These are phyloP conservation scores for Epichloe glyceriae DNA, from an alignment of 2,329 filamentous ascomycete species.

Conservation along the genomic window DNA sequence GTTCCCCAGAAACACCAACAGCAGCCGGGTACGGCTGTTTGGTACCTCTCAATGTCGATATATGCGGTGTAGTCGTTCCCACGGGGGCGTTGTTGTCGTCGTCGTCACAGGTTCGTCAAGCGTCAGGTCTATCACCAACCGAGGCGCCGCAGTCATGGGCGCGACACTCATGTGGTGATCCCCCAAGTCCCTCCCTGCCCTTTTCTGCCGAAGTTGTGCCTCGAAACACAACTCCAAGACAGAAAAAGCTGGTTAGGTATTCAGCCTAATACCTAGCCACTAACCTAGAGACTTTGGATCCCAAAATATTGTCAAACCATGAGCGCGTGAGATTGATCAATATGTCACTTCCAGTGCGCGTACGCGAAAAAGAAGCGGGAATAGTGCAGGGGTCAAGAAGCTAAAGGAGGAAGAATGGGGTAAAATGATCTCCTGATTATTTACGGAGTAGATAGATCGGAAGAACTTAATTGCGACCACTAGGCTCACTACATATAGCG, in stretches of 20 bases:
- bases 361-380: not conserved
- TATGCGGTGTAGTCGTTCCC: not conserved
- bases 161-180: slow-evolving; percentile 14
- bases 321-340: not conserved
- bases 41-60: not conserved
- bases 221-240: not conserved
- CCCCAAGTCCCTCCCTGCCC: not conserved
- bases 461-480: not conserved
- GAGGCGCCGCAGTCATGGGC: slow-evolving; percentile 14
- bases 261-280: not conserved
- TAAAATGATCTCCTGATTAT: not conserved
- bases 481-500: not conserved
- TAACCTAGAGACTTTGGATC: too few relatives aligned
- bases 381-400: not conserved
- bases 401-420: not conserved
- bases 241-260: not conserved
- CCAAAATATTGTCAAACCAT: not conserved
- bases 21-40: not conserved
- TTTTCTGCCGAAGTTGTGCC: slow-evolving; percentile 1
- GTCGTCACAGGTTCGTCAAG: slow-evolving; percentile 2
- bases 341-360: not conserved
- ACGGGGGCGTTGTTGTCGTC: not conserved
- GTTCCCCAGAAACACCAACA: slow-evolving; percentile 8
- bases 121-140: slow-evolving; percentile 18
- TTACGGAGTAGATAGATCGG: not conserved